Base-by-base conservation (phyloP, 495 filamentous ascomycete species). In the Darksidea phi region DNA sequence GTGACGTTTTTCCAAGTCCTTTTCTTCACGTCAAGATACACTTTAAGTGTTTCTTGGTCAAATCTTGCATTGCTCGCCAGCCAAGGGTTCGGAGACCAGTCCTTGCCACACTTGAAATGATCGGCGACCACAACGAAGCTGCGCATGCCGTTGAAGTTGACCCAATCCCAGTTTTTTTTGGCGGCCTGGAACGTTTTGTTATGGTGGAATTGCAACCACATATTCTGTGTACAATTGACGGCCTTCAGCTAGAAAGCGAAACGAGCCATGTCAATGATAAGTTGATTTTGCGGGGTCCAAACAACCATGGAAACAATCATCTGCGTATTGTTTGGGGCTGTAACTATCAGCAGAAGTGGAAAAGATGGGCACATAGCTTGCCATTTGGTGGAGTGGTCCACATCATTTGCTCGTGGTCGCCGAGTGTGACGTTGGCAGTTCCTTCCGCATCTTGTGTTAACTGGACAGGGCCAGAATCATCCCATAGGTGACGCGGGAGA, bases 61-160 rank as follows among this genome's bases (percentile, higher is more conserved):
- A 54, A 54, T 7, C 24, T 15, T 4, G 18, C 50, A 24, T 2
- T 54, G 50, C 50, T 32, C 5, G 37, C 24, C 3, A 54, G 12
- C 50, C 50, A 54, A 4, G 50, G 50, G 6, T 54, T 24, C 4
- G 32, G 32, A 4, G 50, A 54, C 50, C 50, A 54, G 12, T 54
- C 50, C 36, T 25, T 54, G 3, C 50, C 50, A 17, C 50, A 54
- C 6, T 45, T 46, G 6, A 54, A 37, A 17, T 54, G 50, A 24
- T 54, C 50, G 4, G 50, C 50, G 17, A 54, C 37, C 15, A 54
- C 4, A 6, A 54, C 50, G 25, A 54, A 54, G 8, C 8, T 45
- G 36, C 50, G 50, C 32, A 54, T 34, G 24, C 50, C 50, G 50
- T 54, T 54, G 24, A 54, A 54, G 36, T 54, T 54, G 28, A 54